Evolutionary conservation across 2,329 filamentous ascomycete genomes (phyloP).

Genomic region (Botrytis deweyae): DNA sequence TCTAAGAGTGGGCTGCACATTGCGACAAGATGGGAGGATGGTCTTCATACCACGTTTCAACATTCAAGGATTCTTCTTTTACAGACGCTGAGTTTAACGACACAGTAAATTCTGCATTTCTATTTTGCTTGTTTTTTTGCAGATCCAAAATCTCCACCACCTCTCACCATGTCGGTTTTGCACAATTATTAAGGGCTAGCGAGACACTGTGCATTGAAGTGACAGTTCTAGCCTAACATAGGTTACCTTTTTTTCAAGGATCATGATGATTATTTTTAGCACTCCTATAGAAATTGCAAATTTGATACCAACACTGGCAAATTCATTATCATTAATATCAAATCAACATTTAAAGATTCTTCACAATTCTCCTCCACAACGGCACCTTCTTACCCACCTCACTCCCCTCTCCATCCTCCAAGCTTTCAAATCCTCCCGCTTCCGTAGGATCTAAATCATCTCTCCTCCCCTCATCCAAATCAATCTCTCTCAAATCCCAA

Average conservation of each 20-base stretch:
- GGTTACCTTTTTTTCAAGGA: neutral
- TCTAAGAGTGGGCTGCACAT: neutral
- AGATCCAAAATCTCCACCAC: neutral
- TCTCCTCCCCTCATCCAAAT: slow-evolving; percentile 56
- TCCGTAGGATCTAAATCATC: slow-evolving; percentile 25
- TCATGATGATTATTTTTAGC: accelerated
- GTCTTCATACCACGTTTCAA: neutral
- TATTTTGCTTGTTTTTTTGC: accelerated
- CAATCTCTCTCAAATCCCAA: slow-evolving; percentile 53
- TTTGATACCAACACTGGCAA: neutral
- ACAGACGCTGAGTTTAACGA: accelerated
- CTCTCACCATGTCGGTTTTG: neutral
- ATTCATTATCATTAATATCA: neutral
- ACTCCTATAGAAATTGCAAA: neutral
- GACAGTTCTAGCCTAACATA: neutral
- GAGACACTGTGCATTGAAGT: neutral
- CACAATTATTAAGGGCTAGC: too few relatives aligned
- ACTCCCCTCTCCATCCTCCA: neutral
- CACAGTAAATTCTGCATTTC: neutral
- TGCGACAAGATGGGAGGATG: neutral
- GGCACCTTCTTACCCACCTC: neutral
- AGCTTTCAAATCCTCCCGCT: neutral
- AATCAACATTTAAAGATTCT: neutral
- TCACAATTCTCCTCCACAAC: slow-evolving; percentile 21
- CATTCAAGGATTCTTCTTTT: neutral